Percentiles rank a stretch among this genome's conserved stretches.
These are phyloP conservation scores for Acer saccharum DNA, from an alignment of 345 rosid species.

Conservation along the genomic window DNA sequence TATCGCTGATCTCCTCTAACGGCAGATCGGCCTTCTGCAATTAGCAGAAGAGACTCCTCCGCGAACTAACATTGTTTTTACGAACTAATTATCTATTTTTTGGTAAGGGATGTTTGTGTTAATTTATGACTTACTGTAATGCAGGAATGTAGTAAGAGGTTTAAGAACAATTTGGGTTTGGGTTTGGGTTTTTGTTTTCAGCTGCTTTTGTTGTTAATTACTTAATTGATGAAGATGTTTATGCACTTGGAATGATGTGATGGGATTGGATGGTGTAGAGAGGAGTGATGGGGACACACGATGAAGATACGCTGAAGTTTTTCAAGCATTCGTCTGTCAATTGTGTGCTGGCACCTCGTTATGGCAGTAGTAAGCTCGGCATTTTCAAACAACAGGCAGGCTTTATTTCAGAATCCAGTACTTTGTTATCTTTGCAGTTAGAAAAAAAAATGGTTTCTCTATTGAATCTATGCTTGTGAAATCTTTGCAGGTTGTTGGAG, in stretches of 20 bases:
- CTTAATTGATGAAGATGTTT: background rate
- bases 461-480: background rate
- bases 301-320: slow-evolving; percentile 87
- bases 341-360: slow-evolving; percentile 92
- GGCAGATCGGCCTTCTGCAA: too few relatives aligned
- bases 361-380: slow-evolving; percentile 84
- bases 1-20: too few relatives aligned
- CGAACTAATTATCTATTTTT: too few relatives aligned
- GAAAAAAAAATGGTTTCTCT: background rate
- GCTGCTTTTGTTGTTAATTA: background rate
- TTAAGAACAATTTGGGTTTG: background rate
- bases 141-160: background rate
- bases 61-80: too few relatives aligned
- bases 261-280: slow-evolving; percentile 46
- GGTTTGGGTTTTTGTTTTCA: background rate
- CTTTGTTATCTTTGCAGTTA: background rate
- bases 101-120: too few relatives aligned
- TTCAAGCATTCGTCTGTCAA: slow-evolving; percentile 93
- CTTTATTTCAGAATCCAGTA: slow-evolving; percentile 2
- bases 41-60: too few relatives aligned
- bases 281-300: slow-evolving; percentile 92
- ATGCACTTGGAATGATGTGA: slow-evolving; percentile 10
- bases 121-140: too few relatives aligned
- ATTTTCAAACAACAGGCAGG: slow-evolving; percentile 79
- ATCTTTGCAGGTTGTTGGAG: slow-evolving; percentile 72